These are phyloP conservation scores for Zopfia rhizophila DNA, from an alignment of 2,329 filamentous ascomycete genomes.

Conservation along the genomic window DNA sequence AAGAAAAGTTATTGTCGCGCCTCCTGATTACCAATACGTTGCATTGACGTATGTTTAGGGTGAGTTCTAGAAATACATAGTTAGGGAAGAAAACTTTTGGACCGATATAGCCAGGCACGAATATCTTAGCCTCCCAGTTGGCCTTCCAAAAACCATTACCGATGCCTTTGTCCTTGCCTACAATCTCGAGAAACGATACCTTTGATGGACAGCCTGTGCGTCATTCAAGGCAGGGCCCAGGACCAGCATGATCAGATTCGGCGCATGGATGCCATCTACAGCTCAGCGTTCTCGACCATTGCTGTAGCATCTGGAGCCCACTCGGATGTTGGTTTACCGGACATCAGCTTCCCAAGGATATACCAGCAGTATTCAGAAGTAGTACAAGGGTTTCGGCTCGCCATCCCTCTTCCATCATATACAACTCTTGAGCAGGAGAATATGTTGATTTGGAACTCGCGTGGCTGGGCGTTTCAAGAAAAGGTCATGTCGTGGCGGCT, in stretches of 20 bases:
- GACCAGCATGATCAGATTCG: constrained; percentile 7
- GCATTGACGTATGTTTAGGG: constrained; percentile 21
- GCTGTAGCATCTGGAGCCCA: constrained; percentile 9
- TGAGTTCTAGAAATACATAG: neutral
- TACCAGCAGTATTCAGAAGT: too few species aligned
- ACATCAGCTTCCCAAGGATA: too few species aligned
- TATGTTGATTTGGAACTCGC: constrained; percentile 14
- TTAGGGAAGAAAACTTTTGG: neutral
- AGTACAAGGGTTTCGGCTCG: too few species aligned
- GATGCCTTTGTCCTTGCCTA: constrained; percentile 9
- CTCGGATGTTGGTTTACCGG: constrained; percentile 14
- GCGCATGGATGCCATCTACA: constrained; percentile 20
- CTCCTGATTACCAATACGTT: constrained; percentile 7
- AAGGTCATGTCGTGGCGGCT: constrained; percentile 15
- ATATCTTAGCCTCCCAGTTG: neutral
- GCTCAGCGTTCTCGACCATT: constrained; percentile 19
- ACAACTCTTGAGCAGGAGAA: too few species aligned
- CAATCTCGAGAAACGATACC: constrained; percentile 12
- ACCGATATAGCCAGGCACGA: neutral
- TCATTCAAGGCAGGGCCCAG: constrained; percentile 17
- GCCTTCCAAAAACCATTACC: constrained; percentile 10
- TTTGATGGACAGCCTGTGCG: constrained; percentile 27
- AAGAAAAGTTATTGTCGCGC: neutral
- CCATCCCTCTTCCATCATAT: too few species aligned
- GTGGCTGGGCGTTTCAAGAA: constrained; percentile 22